Conservation (phyloP, 129 eudicot genomes). For the Scalesia atractyloides region DNA sequence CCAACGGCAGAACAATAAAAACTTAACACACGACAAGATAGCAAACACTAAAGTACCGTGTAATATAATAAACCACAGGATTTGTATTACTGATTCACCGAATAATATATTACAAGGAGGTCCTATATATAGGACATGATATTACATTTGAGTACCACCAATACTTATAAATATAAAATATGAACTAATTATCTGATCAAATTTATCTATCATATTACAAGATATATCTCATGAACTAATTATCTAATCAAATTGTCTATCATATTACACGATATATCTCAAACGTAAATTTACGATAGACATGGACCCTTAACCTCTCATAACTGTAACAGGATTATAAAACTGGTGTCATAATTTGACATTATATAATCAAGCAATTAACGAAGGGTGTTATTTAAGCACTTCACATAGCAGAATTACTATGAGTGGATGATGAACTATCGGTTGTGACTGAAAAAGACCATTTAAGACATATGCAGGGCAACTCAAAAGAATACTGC, state of each 20-base stretch:
- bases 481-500: neutral
- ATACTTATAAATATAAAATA: too few species aligned
- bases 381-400: neutral
- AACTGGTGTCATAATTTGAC: neutral
- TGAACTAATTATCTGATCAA: neutral
- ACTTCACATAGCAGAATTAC: neutral
- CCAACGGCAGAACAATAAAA: neutral
- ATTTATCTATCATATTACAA: neutral
- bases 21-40: neutral
- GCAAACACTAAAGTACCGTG: neutral
- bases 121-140: too few species aligned
- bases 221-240: neutral
- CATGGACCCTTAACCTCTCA: constrained; percentile 1
- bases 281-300: neutral
- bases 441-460: neutral
- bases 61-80: neutral
- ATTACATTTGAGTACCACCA: too few species aligned
- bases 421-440: neutral
- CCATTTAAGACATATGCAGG: neutral
- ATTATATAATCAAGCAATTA: constrained; percentile 4
- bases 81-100: too few species aligned
- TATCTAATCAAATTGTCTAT: neutral
- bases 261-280: too few species aligned
- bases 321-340: neutral
- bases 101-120: too few species aligned